Evolutionary conservation across 2,329 filamentous ascomycete genomes (phyloP), one percentile per base, ranked within the genome.

Genomic region (Periglandula ipomoeae): DNA sequence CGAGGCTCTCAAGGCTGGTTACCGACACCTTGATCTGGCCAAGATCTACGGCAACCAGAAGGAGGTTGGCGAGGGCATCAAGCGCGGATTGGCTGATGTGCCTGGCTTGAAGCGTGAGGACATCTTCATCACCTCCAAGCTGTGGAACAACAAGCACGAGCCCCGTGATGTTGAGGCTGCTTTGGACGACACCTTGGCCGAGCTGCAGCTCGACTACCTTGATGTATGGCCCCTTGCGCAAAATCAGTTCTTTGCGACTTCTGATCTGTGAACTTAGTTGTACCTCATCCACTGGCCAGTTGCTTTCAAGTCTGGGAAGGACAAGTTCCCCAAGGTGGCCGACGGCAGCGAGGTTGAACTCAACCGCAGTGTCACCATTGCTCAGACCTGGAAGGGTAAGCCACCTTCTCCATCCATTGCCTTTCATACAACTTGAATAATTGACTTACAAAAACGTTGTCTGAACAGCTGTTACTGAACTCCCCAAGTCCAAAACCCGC

Each of bases 91-190:
- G 23, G 60, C 60, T 6, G 70, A 73, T 44, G 66, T 77, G 51
- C 70, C 72, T 11, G 75, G 74, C 38, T 68, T 81, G 20, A 71
- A 74, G 58, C 72, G 76, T 13, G 68, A 72, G 54, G 71, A 80
- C 55, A 74, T 81, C 61, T 81, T 77, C 68, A 69, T 81, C 57
- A 87, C 83, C 48, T 84, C 81, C 55, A 87, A 87, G 73, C 74
- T 87, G 26, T 74, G 71, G 71, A 74, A 73, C 56, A 82, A 82
- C 56, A 61, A 59, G 69, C 78, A 82, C 58, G 78, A 75, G 63
- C 79, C 83, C 58, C 74, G 78, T 56, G 67, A 76, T 46, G 79
- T 82, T 40, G 71, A 73, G 54, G 68, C 72, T 47, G 79, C 77
- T 5, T 69, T 81, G 10, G 69, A 78, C 52, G 73, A 75, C 43